Conservation (phyloP, 2,329 filamentous ascomycete genomes). For the Aschersonia sp. region DNA sequence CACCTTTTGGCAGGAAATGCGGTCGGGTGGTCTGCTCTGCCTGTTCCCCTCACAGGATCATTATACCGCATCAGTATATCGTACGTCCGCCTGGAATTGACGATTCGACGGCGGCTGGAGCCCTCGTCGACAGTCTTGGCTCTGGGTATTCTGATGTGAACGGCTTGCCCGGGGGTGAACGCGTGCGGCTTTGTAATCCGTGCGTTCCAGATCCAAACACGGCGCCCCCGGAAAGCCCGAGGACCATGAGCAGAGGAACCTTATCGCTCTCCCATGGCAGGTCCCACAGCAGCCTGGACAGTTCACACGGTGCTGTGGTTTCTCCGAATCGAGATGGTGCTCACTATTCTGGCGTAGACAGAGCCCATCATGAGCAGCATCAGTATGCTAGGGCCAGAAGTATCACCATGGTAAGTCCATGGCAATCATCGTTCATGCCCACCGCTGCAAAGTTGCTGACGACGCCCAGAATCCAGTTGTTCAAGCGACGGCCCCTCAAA, state of each 20-base stretch:
- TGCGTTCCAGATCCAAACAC: slow-evolving; percentile 49
- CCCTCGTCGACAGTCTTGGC: slow-evolving; percentile 23
- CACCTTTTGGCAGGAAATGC: slow-evolving; percentile 50
- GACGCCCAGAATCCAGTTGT: no score
- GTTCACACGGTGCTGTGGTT: slow-evolving; percentile 14
- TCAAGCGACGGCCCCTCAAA: no score
- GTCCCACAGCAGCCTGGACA: slow-evolving; percentile 28
- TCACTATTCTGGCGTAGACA: slow-evolving; percentile 18
- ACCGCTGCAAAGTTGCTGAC: no score
- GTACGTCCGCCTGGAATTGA: slow-evolving; percentile 54
- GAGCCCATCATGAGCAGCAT: slow-evolving; percentile 18
- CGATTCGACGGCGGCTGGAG: slow-evolving; percentile 17
- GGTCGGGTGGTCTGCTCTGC: slow-evolving; percentile 79
- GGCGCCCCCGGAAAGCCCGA: slow-evolving; percentile 33
- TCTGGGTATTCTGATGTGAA: slow-evolving; percentile 27
- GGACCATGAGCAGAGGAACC: slow-evolving; percentile 14
- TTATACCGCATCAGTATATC: slow-evolving; percentile 85
- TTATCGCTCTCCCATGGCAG: slow-evolving; percentile 25
- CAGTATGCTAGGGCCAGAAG: slow-evolving; percentile 25
- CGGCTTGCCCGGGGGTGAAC: slow-evolving; percentile 37
- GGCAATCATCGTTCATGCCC: no score
- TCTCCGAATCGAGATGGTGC: slow-evolving; percentile 18
- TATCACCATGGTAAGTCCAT: slow-evolving; percentile 31
- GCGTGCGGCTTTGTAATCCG: slow-evolving; percentile 45
- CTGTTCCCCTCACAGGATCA: slow-evolving; percentile 90